Percentiles rank a stretch among this genome's conserved stretches.
These are phyloP conservation scores for Salvia hispanica DNA, from an alignment of 257 asterid species.

Conservation along the genomic window DNA sequence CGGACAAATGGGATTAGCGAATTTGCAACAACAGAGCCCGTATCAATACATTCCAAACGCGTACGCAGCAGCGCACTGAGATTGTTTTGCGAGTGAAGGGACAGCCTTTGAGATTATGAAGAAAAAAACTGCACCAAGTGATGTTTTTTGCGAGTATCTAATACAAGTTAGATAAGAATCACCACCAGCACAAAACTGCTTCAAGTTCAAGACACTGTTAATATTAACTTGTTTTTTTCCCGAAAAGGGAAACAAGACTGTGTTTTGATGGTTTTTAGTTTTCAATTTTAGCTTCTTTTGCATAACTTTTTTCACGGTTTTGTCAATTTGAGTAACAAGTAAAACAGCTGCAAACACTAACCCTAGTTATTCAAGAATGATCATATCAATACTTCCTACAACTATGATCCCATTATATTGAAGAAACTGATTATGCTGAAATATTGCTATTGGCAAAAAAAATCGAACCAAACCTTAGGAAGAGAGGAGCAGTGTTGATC, in stretches of 20 bases:
- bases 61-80: conserved; percentile 9
- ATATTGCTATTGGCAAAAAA: not conserved
- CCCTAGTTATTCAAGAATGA: not conserved
- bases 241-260: conserved; percentile 19
- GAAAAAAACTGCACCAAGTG: conserved; percentile 23
- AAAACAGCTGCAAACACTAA: not conserved
- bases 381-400: not conserved
- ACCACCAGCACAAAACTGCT: conserved; percentile 20
- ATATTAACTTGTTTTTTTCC: conserved; percentile 7
- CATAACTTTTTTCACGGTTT: not conserved
- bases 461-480: not conserved
- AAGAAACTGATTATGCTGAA: too few relatives aligned
- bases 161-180: conserved; percentile 23
- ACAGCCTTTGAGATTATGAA: not conserved
- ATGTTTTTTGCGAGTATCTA: conserved; percentile 13
- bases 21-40: conserved; percentile 35
- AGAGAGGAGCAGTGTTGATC: not conserved
- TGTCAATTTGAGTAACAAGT: not conserved
- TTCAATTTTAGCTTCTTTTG: not conserved
- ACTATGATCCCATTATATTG: too few relatives aligned
- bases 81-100: conserved; percentile 1
- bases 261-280: conserved; percentile 17
- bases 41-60: conserved; percentile 33
- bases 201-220: conserved; percentile 4
- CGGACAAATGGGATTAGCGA: conserved; percentile 58